Evolutionary conservation across 768 basidiomycete genomes (phyloP), one percentile per base, ranked within the genome.

Genomic region (Rhizopogon vesiculosus): DNA sequence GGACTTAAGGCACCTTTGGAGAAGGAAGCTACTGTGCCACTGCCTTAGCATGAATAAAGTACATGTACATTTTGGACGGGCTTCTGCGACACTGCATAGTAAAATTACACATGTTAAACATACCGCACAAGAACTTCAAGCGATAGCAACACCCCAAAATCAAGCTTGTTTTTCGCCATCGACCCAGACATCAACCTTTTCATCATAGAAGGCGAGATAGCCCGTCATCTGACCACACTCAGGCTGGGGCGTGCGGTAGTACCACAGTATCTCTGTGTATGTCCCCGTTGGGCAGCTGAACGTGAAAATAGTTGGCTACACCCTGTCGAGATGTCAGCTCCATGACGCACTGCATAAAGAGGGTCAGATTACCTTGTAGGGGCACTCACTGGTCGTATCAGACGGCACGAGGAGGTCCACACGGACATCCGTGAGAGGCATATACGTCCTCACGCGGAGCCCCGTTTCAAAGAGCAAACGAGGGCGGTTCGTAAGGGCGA

Each of bases 151-250:
- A 29, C 45, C 56, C 49, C 5, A 8, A 22, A 43, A 9, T 28
- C 33, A 22, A 8, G 9, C 59, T 61, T 81, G 79, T 63, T 81
- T 81, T 53, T 74, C 74, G 16, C 77, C 84, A 60, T 87, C 84
- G 15, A 87, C 64, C 71, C 76, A 87, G 12, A 87, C 77, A 52
- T 86, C 83, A 29, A 87, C 79, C 58, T 82, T 85, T 60, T 88
- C 85, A 51, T 87, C 84, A 58, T 83, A 84, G 64, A 85, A 86
- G 0, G 83, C 79, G 7, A 82, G 67, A 55, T 76, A 76, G 16
- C 83, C 83, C 49, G 66, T 71, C 45, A 86, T 77, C 19, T 67
- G 72, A 3, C 74, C 69, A 41, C 79, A 79, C 57, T 86, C 85
- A 0, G 70, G 69, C 13, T 69, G 76, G 0, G 85, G 78, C 40